Percentiles rank a stretch among this genome's conserved stretches.
Conservation (phyloP, 306 rosid species). For the Clitoria ternatea region DNA sequence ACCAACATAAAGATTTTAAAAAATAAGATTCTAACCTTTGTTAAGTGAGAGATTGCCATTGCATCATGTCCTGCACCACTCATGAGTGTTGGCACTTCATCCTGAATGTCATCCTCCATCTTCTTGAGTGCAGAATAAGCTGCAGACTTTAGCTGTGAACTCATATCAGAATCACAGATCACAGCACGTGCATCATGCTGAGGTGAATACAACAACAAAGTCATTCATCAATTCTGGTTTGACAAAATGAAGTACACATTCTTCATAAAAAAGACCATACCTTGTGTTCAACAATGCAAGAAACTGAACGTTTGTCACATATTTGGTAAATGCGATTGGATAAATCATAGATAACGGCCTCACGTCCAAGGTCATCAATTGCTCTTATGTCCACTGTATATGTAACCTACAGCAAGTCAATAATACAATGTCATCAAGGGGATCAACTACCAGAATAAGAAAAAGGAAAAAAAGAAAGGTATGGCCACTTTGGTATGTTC, state of each 20-base stretch:
- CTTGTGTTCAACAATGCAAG: constrained; percentile 77
- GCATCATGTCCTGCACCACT: constrained; percentile 99
- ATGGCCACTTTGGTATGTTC: constrained; percentile 19
- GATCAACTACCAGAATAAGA: not conserved
- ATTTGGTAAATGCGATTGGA: constrained; percentile 65
- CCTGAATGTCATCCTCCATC: constrained; percentile 69
- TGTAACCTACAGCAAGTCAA: constrained; percentile 56
- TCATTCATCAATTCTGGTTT: too few species aligned
- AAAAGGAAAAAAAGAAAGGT: not conserved
- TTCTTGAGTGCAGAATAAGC: constrained; percentile 62
- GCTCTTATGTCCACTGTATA: constrained; percentile 89
- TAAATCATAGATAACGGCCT: constrained; percentile 74
- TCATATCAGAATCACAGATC: constrained; percentile 70
- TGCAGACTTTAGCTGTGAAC: constrained; percentile 67
- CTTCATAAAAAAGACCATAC: too few species aligned
- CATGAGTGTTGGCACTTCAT: constrained; percentile 69
- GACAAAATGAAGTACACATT: too few species aligned
- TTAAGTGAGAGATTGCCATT: constrained; percentile 88
- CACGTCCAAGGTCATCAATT: constrained; percentile 82
- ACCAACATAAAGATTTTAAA: too few species aligned
- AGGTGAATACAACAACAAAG: not conserved
- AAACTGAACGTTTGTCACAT: constrained; percentile 81
- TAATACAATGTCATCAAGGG: not conserved
- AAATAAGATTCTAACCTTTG: constrained; percentile 52
- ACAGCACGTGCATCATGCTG: constrained; percentile 96